Base-by-base conservation (phyloP, 1,284 basidiomycete species). In the Apiotrichum siamense region DNA sequence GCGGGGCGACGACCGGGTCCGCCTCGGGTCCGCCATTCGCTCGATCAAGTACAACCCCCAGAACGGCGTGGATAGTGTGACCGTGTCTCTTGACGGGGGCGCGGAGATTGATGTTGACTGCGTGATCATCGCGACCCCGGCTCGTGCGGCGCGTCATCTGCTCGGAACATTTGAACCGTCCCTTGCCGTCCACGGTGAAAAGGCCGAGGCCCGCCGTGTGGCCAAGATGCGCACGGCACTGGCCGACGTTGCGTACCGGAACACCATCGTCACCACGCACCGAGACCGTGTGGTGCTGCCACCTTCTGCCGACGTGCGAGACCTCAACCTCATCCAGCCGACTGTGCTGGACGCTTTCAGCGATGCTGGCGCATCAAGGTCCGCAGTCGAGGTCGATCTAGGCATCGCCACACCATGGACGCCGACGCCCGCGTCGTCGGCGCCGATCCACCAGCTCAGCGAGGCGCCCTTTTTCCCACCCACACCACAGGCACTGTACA, bases 41-140 rank as follows among this genome's bases (percentile, higher is more conserved):
- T 40, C 52, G 7, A 42, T 65, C 43, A 43, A 46, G 37, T 61
- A 60, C 44, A 31, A 26, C 20, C 31, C 26, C 12, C 36, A 48
- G 18, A 45, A 52, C 69, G 10, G 35, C 60, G 24, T 10, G 3
- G 9, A 21, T 6, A 24, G 33, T 12, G 24, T 45, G 9, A 45
- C 44, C 1, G 39, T 55, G 10, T 25, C 55, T 10, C 48, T 47
- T n/a, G 48, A 52, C 18, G 49, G 44, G 7, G 41, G 44, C 5
- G 59, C 63, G 21, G 54, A 59, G 33, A 37, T 86, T 7, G 33
- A 41, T 23, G 69, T 86, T 61, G 77, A 81, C 45, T 83, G 83
- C 62, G 70, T 87, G 46, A 73, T 87, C 13, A 76, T 87, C 49
- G 85, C 84, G 3, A 86, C 85, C 0, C 84, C 85, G 63, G 85